A percentile compares a stretch with the other conserved stretches of the same genome.
Conservation (phyloP, 257 asterid genomes). For the Eustoma russellianum region DNA sequence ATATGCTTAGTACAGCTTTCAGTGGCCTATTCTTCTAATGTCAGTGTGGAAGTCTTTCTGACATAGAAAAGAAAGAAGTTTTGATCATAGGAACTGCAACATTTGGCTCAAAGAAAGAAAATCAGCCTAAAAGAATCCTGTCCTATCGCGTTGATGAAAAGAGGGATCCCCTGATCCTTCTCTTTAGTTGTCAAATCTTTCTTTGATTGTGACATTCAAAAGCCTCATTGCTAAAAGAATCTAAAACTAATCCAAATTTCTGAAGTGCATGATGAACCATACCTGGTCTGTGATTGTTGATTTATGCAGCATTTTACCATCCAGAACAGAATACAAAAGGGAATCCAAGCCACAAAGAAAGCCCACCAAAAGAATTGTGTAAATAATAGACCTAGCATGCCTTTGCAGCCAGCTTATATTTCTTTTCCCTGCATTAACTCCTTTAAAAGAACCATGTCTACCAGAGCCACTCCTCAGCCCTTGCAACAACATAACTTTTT, state of each 20-base stretch:
- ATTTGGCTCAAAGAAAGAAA: too few species aligned
- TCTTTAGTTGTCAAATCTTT: too few species aligned
- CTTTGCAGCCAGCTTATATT: slow-evolving; percentile 41
- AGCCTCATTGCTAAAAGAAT: not conserved
- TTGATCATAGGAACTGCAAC: too few species aligned
- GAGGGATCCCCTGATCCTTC: too few species aligned
- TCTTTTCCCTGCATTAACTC: slow-evolving; percentile 38
- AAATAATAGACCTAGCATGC: slow-evolving; percentile 37
- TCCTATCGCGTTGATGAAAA: too few species aligned
- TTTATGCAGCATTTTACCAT: slow-evolving; percentile 28
- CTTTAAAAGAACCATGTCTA: slow-evolving; percentile 34
- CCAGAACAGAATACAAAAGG: slow-evolving; percentile 46
- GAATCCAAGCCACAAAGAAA: slow-evolving; percentile 51
- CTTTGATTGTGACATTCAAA: too few species aligned
- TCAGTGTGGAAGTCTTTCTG: too few species aligned
- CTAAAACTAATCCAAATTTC: not conserved
- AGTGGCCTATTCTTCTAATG: too few species aligned
- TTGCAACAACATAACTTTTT: slow-evolving; percentile 26
- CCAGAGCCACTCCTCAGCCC: slow-evolving; percentile 37
- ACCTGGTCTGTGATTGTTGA: slow-evolving; percentile 31
- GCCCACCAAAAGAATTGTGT: slow-evolving; percentile 41
- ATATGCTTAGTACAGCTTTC: too few species aligned
- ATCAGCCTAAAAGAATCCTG: too few species aligned
- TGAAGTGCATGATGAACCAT: slow-evolving; percentile 4
- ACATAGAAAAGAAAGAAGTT: too few species aligned